Evolutionary conservation across 176 grass and related monocot genomes (phyloP).

Genomic region (Pharus latifolius): DNA sequence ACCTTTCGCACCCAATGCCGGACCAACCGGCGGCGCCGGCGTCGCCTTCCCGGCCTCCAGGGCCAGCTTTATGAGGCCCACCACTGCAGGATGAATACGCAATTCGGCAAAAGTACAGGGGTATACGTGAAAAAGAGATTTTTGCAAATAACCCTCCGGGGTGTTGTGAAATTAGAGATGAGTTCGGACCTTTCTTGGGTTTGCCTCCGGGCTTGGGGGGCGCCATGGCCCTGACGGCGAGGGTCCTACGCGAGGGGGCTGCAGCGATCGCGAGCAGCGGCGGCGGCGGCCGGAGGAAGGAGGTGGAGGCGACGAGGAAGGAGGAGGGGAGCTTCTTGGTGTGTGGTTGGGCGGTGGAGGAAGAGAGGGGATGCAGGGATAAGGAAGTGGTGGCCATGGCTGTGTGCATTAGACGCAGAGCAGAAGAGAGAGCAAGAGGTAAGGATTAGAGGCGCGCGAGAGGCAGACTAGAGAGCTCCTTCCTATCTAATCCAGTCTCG

Average conservation of each 20-base stretch:
- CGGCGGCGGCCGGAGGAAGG: conserved; percentile 19
- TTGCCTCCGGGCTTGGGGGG: conserved; percentile 73
- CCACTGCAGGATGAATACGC: conserved; percentile 35
- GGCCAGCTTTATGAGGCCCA: conserved; percentile 68
- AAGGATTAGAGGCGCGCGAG: background rate
- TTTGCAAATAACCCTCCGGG: background rate
- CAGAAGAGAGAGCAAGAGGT: background rate
- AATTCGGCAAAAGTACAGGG: background rate
- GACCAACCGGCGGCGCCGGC: conserved; percentile 86
- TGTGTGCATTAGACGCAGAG: conserved; percentile 14
- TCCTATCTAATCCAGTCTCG: conserved; percentile 25
- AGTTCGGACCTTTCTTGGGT: conserved; percentile 70
- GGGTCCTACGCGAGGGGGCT: conserved; percentile 17
- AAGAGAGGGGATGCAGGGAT: conserved; percentile 37
- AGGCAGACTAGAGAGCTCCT: background rate
- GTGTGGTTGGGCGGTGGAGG: conserved; percentile 12
- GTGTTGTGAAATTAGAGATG: background rate
- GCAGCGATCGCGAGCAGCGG: conserved; percentile 15
- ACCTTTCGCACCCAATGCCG: conserved; percentile 87
- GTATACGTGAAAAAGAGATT: background rate
- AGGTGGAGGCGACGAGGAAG: conserved; percentile 33
- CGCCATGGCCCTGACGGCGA: conserved; percentile 79
- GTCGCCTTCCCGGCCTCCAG: conserved; percentile 96
- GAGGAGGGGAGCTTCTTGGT: conserved; percentile 42
- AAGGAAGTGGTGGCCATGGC: conserved; percentile 73